A percentile compares a stretch with the other conserved stretches of the same genome.
Conservation (phyloP, 2,329 filamentous ascomycete species). For the Pyrenophora tritici-repentis region DNA sequence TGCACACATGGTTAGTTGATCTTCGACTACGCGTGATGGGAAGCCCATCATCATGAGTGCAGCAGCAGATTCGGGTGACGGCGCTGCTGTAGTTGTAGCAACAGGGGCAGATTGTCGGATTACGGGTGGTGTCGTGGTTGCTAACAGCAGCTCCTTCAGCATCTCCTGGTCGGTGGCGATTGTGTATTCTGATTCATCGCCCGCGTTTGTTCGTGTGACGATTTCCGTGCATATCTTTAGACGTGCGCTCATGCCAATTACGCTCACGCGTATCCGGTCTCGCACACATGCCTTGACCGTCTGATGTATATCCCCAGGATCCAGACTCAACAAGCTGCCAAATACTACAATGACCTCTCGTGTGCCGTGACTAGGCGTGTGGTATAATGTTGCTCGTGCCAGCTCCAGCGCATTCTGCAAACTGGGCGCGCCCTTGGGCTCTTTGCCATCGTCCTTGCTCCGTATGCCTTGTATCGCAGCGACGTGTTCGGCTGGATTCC, state of each 20-base stretch:
- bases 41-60: slow-evolving; percentile 96
- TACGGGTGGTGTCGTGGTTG: slow-evolving; percentile 85
- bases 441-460: slow-evolving; percentile 64
- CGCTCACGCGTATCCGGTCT: slow-evolving; percentile 83
- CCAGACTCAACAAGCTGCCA: slow-evolving; percentile 85
- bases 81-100: slow-evolving; percentile 36
- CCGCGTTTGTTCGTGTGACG: slow-evolving; percentile 83
- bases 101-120: slow-evolving; percentile 62
- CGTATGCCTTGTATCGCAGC: slow-evolving; percentile 71
- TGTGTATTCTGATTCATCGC: slow-evolving; percentile 75
- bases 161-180: slow-evolving; percentile 87
- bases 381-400: slow-evolving; percentile 87
- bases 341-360: slow-evolving; percentile 91
- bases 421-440: slow-evolving; percentile 57
- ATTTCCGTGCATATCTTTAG: slow-evolving; percentile 91
- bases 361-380: slow-evolving; percentile 91
- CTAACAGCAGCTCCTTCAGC: slow-evolving; percentile 86
- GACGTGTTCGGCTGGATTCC: slow-evolving; percentile 88
- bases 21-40: slow-evolving; percentile 79
- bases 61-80: slow-evolving; percentile 48
- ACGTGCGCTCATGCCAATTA: slow-evolving; percentile 89
- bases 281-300: slow-evolving; percentile 78
- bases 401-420: slow-evolving; percentile 96
- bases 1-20: slow-evolving; percentile 77
- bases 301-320: slow-evolving; percentile 93